A percentile compares a stretch with the other conserved stretches of the same genome.
These are phyloP conservation scores for Leishmania major DNA, from an alignment of 208 protist species.

Conservation along the genomic window DNA sequence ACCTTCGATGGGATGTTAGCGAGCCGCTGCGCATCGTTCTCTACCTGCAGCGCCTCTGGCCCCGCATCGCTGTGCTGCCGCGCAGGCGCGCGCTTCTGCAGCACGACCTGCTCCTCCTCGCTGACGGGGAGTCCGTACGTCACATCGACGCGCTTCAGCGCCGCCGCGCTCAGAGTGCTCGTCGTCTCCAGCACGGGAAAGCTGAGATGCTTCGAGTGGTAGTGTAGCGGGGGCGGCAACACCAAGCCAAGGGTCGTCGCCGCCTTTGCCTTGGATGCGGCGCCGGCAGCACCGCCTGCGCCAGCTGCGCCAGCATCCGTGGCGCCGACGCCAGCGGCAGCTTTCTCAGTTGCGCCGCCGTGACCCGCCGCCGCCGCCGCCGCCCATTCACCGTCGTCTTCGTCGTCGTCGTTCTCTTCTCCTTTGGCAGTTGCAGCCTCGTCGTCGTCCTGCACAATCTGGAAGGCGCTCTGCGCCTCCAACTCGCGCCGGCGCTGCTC, in stretches of 20 bases:
- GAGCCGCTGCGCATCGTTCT: slow-evolving; percentile 87
- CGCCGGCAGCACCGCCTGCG: not conserved
- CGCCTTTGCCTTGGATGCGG: not conserved
- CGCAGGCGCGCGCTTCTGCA: slow-evolving; percentile 64
- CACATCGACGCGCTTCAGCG: slow-evolving; percentile 53
- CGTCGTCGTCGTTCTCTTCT: slow-evolving; percentile 38
- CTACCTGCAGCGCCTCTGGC: slow-evolving; percentile 53
- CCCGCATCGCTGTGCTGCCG: slow-evolving; percentile 61
- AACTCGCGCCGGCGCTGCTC: slow-evolving; percentile 52
- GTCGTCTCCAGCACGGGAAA: slow-evolving; percentile 74
- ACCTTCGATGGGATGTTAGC: slow-evolving; percentile 87
- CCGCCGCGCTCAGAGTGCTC: slow-evolving; percentile 46
- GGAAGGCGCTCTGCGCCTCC: slow-evolving; percentile 40
- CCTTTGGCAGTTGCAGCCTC: slow-evolving; percentile 35
- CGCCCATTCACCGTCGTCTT: slow-evolving; percentile 1
- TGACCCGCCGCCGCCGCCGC: not conserved
- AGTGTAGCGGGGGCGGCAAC: slow-evolving; percentile 70
- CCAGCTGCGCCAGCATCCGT: not conserved
- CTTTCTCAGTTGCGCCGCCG: not conserved
- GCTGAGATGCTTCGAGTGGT: slow-evolving; percentile 61
- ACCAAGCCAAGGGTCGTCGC: slow-evolving; percentile 53
- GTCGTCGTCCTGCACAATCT: slow-evolving; percentile 46
- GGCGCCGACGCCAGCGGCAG: not conserved
- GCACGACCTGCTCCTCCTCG: slow-evolving; percentile 70
- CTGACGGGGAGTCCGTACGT: slow-evolving; percentile 82